phyloP scores from a whole-genome alignment of 768 basidiomycete genomes.

The Rhizopogon rudus region DNA sequence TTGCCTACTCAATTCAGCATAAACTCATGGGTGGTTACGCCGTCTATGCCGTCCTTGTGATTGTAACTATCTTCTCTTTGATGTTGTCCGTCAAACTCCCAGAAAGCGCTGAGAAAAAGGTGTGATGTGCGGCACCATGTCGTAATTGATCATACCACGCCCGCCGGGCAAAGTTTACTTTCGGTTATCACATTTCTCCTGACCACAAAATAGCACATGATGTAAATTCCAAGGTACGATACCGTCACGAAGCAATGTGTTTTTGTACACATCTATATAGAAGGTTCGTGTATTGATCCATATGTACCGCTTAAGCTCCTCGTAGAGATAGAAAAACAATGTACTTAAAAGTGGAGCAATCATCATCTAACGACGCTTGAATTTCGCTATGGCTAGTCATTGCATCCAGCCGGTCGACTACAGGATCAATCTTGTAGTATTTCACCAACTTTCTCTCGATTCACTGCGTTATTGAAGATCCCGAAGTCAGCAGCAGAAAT shows the following conservation, averaged over 20 bases:
- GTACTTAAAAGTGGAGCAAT: background rate
- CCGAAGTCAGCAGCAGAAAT: constrained; percentile 24
- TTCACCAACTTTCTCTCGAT: background rate
- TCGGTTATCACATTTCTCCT: background rate
- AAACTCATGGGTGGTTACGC: constrained; percentile 32
- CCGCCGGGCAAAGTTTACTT: background rate
- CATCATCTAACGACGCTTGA: background rate
- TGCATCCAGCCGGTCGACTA: background rate
- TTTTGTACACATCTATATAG: background rate
- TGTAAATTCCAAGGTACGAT: background rate
- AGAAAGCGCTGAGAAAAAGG: background rate
- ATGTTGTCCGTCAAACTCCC: constrained; percentile 19
- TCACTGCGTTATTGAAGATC: constrained; percentile 8
- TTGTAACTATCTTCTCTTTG: constrained; percentile 9
- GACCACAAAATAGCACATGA: background rate
- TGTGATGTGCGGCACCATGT: background rate
- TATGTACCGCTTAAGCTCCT: background rate
- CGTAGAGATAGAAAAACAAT: background rate
- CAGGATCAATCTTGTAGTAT: background rate
- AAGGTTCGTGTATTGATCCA: background rate
- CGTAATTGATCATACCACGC: too few relatives aligned
- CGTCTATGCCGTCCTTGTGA: constrained; percentile 27
- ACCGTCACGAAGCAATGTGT: background rate
- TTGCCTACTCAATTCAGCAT: constrained; percentile 31
- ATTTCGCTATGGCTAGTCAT: background rate